Percentiles rank a stretch among this genome's conserved stretches.
Evolutionary conservation across 1,139 yeast species (phyloP).

Genomic region (Sugiyamaella pinicola): DNA sequence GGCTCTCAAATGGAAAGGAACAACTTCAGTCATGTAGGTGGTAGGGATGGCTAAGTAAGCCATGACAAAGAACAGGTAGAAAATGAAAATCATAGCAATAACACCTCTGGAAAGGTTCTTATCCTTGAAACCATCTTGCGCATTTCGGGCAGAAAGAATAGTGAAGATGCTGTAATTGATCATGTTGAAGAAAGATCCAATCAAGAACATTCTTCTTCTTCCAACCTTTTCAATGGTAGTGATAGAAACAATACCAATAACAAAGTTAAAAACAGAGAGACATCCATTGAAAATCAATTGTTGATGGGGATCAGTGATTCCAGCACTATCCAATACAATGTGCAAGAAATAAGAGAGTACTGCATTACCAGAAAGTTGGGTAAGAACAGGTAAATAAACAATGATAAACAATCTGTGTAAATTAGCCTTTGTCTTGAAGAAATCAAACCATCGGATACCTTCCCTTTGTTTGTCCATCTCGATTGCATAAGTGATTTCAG

Average conservation of each 20-base stretch:
- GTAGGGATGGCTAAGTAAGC: constrained; percentile 30
- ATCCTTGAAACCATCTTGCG: constrained; percentile 18
- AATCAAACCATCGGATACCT: constrained; percentile 38
- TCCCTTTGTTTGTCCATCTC: constrained; percentile 27
- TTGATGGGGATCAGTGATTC: constrained; percentile 25
- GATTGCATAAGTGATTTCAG: constrained; percentile 31
- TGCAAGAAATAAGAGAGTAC: constrained; percentile 29
- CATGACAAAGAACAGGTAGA: constrained; percentile 26
- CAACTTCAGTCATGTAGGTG: constrained; percentile 44
- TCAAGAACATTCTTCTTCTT: constrained; percentile 24
- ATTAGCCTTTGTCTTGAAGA: constrained; percentile 44
- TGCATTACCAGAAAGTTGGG: constrained; percentile 24
- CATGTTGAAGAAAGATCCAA: constrained; percentile 15
- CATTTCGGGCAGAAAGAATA: constrained; percentile 27
- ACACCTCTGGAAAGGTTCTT: constrained; percentile 26
- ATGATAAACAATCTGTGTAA: constrained; percentile 46
- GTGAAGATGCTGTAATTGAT: constrained; percentile 21
- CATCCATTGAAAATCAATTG: constrained; percentile 26
- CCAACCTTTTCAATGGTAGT: constrained; percentile 26
- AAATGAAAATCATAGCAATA: constrained; percentile 32
- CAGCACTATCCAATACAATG: constrained; percentile 27
- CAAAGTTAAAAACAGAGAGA: constrained; percentile 22
- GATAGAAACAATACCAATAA: constrained; percentile 26
- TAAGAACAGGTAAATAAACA: constrained; percentile 33
- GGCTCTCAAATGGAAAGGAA: constrained; percentile 44